These are phyloP conservation scores for Setaria italica DNA, from an alignment of 202 grass and related monocot species.

Conservation along the genomic window DNA sequence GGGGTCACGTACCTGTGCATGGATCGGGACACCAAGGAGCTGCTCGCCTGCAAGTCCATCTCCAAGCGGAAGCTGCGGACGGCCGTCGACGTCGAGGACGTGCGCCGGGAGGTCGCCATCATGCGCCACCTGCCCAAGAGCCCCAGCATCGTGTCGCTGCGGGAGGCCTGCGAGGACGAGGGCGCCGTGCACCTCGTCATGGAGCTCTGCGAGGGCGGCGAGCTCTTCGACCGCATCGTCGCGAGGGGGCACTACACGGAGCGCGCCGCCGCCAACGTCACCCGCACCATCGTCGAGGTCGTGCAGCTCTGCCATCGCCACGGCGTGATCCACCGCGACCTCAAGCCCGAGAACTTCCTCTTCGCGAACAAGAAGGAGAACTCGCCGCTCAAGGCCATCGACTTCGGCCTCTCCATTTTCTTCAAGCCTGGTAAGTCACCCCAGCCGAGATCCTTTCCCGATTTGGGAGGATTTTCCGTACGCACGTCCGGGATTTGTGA, in stretches of 20 bases:
- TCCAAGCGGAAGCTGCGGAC: constrained; percentile 97
- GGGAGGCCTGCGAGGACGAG: constrained; percentile 98
- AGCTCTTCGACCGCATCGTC: constrained; percentile 98
- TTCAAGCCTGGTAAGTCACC: constrained; percentile 74
- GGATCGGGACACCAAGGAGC: constrained; percentile 82
- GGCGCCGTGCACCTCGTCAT: constrained; percentile 95
- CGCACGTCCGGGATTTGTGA: constrained; percentile 26
- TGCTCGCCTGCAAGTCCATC: constrained; percentile 99
- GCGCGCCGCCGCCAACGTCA: constrained; percentile 84
- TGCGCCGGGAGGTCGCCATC: constrained; percentile 96
- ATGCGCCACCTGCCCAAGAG: constrained; percentile 93
- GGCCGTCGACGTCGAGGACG: constrained; percentile 94
- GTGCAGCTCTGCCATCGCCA: constrained; percentile 98
- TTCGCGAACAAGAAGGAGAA: constrained; percentile 99
- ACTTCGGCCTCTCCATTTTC: constrained; percentile 98
- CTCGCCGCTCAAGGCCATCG: constrained; percentile 96
- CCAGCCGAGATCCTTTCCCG: constrained; percentile 45
- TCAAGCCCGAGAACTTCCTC: constrained; percentile 93
- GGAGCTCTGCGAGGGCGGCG: constrained; percentile 99
- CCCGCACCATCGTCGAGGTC: constrained; percentile 90
- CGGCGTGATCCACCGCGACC: constrained; percentile 93
- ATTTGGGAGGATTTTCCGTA: constrained; percentile 38
- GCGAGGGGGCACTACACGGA: constrained; percentile 95
- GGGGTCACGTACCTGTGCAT: constrained; percentile 97
- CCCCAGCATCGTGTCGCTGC: constrained; percentile 76